A percentile compares a stretch with the other conserved stretches of the same genome.
These are phyloP conservation scores for Amaranthus cruentus DNA, from an alignment of 148 eudicot species.

Conservation along the genomic window DNA sequence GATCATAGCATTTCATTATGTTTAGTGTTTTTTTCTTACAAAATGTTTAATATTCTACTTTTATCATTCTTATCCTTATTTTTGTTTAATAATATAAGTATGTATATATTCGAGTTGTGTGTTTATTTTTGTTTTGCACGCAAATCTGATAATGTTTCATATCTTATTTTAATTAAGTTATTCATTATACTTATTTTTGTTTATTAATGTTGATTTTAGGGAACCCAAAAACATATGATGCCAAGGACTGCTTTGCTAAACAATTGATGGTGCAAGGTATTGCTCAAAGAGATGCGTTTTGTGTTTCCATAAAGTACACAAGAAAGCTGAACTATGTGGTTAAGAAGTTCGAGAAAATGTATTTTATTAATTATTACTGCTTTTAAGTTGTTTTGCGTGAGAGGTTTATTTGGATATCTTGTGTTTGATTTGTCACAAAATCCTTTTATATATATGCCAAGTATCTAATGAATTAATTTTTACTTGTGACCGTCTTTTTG, in stretches of 20 bases:
- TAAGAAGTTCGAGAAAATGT: background rate
- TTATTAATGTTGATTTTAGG: constrained; percentile 18
- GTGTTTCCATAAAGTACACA: constrained; percentile 20
- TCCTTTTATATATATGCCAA: background rate
- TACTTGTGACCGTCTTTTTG: too few relatives aligned
- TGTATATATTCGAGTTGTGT: too few relatives aligned
- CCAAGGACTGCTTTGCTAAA: constrained; percentile 42
- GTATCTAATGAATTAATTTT: background rate
- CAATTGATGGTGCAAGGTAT: constrained; percentile 21
- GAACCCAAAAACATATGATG: constrained; percentile 36
- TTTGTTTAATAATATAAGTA: too few relatives aligned
- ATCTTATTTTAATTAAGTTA: too few relatives aligned
- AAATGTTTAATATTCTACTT: too few relatives aligned
- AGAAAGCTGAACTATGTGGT: constrained; percentile 1
- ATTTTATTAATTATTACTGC: background rate
- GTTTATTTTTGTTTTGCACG: too few relatives aligned
- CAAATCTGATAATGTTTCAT: too few relatives aligned
- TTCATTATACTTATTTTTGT: background rate
- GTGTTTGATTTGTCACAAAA: background rate
- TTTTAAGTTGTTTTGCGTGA: constrained; percentile 10
- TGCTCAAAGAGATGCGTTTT: background rate
- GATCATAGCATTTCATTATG: too few relatives aligned
- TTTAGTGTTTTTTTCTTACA: too few relatives aligned
- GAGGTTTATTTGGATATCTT: background rate
- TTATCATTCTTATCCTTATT: too few relatives aligned